phyloP scores from a whole-genome alignment of 2,329 filamentous ascomycete species.

The Fusarium subglutinans region DNA sequence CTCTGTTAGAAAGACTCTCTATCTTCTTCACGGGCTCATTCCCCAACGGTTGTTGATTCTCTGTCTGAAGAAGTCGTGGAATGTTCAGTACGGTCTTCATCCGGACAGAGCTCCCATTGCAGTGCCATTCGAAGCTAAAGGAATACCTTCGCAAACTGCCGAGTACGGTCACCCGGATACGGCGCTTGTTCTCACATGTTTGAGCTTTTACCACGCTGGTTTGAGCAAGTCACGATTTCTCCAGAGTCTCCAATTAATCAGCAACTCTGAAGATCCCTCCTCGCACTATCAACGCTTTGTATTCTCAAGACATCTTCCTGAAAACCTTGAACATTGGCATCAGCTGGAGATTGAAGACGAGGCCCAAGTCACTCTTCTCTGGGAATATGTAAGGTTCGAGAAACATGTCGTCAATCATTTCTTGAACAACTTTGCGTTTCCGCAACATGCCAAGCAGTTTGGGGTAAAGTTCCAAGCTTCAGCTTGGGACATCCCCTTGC shows the following conservation, averaged over 20 bases:
- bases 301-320: no score
- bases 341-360: slow-evolving; percentile 68
- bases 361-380: slow-evolving; percentile 60
- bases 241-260: slow-evolving; percentile 59
- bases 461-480: slow-evolving; percentile 69
- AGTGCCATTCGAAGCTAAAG: slow-evolving; percentile 74
- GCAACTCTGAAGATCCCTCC: slow-evolving; percentile 65
- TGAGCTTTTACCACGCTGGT: slow-evolving; percentile 73
- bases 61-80: slow-evolving; percentile 70
- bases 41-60: slow-evolving; percentile 66
- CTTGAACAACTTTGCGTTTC: slow-evolving; percentile 72
- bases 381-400: slow-evolving; percentile 58
- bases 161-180: slow-evolving; percentile 77
- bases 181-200: slow-evolving; percentile 69
- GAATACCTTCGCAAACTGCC: slow-evolving; percentile 66
- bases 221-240: slow-evolving; percentile 59
- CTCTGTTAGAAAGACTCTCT: slow-evolving; percentile 47
- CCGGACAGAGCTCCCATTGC: slow-evolving; percentile 66
- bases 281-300: slow-evolving; percentile 65
- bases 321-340: slow-evolving; percentile 61
- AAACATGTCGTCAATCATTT: slow-evolving; percentile 54
- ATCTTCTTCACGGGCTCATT: slow-evolving; percentile 70
- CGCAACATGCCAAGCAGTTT: slow-evolving; percentile 71
- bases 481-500: slow-evolving; percentile 73
- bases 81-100: slow-evolving; percentile 71